Evolutionary conservation across 306 rosid species (phyloP).

Genomic region (Hippophae tibetana): DNA sequence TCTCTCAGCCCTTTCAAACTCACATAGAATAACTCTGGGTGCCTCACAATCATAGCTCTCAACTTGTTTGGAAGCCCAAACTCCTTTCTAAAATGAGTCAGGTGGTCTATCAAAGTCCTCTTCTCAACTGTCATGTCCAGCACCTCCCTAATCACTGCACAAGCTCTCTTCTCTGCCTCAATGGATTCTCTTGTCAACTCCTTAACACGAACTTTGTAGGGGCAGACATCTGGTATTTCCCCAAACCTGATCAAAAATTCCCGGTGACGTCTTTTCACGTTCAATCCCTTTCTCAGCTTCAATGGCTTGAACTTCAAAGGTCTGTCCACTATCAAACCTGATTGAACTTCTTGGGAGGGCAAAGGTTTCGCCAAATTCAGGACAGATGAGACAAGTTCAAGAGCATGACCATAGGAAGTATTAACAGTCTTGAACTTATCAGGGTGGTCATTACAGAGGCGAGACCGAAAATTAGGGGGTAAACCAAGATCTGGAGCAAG

Average conservation of each 20-base stretch:
- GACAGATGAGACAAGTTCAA: slow-evolving; percentile 82
- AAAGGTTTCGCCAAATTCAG: slow-evolving; percentile 48
- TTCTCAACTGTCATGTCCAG: slow-evolving; percentile 67
- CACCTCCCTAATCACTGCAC: slow-evolving; percentile 72
- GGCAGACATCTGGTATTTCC: slow-evolving; percentile 70
- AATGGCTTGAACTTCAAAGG: slow-evolving; percentile 84
- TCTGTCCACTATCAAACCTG: slow-evolving; percentile 71
- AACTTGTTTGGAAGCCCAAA: slow-evolving; percentile 76
- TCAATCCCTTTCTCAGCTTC: slow-evolving; percentile 75
- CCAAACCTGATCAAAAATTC: slow-evolving; percentile 61
- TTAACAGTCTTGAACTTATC: slow-evolving; percentile 67
- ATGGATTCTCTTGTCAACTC: slow-evolving; percentile 47
- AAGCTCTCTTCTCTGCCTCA: slow-evolving; percentile 82
- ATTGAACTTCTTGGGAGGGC: slow-evolving; percentile 28
- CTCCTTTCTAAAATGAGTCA: slow-evolving; percentile 88
- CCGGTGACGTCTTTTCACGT: slow-evolving; percentile 66
- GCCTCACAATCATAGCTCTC: slow-evolving; percentile 80
- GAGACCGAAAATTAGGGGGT: slow-evolving; percentile 73
- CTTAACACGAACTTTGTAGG: slow-evolving; percentile 36
- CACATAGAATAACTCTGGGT: slow-evolving; percentile 77
- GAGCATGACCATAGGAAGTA: slow-evolving; percentile 85
- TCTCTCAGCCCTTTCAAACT: slow-evolving; percentile 81
- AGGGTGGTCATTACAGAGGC: slow-evolving; percentile 73
- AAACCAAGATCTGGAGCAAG: slow-evolving; percentile 86
- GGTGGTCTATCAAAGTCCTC: slow-evolving; percentile 79